Evolutionary conservation across 129 eudicot genomes (phyloP).

Genomic region (Daucus carota): DH1_v3.0 NC_030387.2:40514501-40515000

Average conservation of each 20-base stretch:
- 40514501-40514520: neutral
- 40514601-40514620: slow-evolving; percentile 55
- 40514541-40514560: slow-evolving; percentile 63
- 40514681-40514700: neutral
- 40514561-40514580: slow-evolving; percentile 77
- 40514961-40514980: neutral
- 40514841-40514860: slow-evolving; percentile 44
- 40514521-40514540: neutral
- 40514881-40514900: neutral
- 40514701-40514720: neutral
- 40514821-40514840: slow-evolving; percentile 40
- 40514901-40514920: neutral
- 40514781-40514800: slow-evolving; percentile 32
- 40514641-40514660: slow-evolving; percentile 34
- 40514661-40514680: slow-evolving; percentile 43
- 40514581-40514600: slow-evolving; percentile 60
- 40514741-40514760: neutral
- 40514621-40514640: slow-evolving; percentile 71
- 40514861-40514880: neutral
- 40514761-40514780: slow-evolving; percentile 32
- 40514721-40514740: neutral
- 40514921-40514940: neutral
- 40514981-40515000: slow-evolving; percentile 37
- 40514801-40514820: slow-evolving; percentile 35
- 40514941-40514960: neutral